phyloP scores from a whole-genome alignment of 202 grass and related monocot genomes.

The Zizania palustris region DNA sequence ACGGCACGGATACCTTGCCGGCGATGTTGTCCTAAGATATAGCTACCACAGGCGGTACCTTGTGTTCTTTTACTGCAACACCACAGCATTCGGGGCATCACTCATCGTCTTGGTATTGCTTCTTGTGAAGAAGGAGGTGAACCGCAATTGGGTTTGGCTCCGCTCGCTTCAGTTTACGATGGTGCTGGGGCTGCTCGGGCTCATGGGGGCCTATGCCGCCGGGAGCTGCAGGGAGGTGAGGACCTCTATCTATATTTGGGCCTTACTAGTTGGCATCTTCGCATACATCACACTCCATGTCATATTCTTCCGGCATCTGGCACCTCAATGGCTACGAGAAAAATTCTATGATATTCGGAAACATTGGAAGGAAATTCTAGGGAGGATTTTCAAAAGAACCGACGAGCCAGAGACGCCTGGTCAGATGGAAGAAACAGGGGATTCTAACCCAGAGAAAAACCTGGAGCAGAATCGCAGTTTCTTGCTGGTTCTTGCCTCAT shows the following conservation, averaged over 20 bases:
- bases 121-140: conserved; percentile 37
- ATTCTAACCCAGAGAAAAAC: background rate
- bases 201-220: conserved; percentile 64
- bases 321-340: conserved; percentile 23
- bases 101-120: conserved; percentile 59
- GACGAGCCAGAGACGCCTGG: background rate
- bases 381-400: conserved; percentile 8
- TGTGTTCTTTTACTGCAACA: conserved; percentile 65
- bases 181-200: conserved; percentile 46
- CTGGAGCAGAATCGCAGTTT: conserved; percentile 52
- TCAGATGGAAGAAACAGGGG: background rate
- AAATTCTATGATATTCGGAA: background rate
- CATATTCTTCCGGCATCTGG: conserved; percentile 43
- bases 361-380: conserved; percentile 13
- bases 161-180: conserved; percentile 44
- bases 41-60: conserved; percentile 38
- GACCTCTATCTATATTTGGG: conserved; percentile 55
- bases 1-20: background rate
- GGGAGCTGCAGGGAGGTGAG: conserved; percentile 49
- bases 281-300: conserved; percentile 54
- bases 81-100: conserved; percentile 52
- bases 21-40: conserved; percentile 44
- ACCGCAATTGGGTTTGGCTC: conserved; percentile 29
- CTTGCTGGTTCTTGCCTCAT: conserved; percentile 52
- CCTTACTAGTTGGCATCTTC: conserved; percentile 48